phyloP scores from a whole-genome alignment of 2,329 filamentous ascomycete species.

The Pseudogymnoascus sp. region DNA sequence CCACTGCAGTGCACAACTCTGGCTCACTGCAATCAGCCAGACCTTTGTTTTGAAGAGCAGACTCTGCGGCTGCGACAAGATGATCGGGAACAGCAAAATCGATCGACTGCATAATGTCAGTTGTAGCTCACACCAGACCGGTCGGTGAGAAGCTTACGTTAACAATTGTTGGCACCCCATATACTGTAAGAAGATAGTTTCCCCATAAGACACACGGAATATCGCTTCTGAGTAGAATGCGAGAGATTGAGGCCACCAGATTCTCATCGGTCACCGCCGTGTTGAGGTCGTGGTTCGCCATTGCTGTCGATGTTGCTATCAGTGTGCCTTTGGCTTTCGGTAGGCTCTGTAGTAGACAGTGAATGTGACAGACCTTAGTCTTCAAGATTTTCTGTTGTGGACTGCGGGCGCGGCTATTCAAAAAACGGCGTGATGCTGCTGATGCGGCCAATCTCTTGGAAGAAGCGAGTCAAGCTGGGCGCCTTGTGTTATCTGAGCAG shows the following conservation, averaged over 20 bases:
- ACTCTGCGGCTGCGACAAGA: neutral
- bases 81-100: neutral
- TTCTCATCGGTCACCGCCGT: neutral
- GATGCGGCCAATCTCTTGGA: too few species aligned
- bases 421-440: too few species aligned
- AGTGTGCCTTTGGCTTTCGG: too few species aligned
- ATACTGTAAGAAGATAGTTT: conserved; percentile 5
- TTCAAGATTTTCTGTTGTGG: too few species aligned
- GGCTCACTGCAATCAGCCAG: neutral
- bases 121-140: neutral
- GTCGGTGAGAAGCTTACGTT: neutral
- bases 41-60: neutral
- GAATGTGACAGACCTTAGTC: too few species aligned
- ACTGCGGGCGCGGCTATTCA: too few species aligned
- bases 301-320: neutral
- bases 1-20: neutral
- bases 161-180: neutral
- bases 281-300: neutral
- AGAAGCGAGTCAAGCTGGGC: too few species aligned
- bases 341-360: too few species aligned
- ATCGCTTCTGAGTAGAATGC: neutral
- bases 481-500: too few species aligned
- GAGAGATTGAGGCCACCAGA: neutral
- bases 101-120: neutral
- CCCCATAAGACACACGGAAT: neutral